Conservation (phyloP, 495 filamentous ascomycete genomes). For the Penicillium egyptiacum region DNA sequence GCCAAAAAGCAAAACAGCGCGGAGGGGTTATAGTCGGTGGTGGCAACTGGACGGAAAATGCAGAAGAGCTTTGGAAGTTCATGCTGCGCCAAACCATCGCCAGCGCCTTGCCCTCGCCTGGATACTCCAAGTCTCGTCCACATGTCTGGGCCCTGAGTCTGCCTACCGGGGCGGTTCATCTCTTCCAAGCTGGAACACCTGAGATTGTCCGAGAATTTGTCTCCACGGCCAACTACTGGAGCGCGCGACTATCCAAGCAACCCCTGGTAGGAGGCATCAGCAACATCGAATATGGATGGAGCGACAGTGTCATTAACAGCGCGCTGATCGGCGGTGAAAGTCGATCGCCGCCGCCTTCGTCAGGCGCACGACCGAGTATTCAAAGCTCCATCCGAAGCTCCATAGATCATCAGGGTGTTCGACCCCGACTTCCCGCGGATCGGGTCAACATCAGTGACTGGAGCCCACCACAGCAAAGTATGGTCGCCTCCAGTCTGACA, state of each 20-base stretch:
- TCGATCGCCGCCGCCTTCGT: slow-evolving; percentile 41
- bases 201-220: slow-evolving; percentile 96
- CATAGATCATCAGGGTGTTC: slow-evolving; percentile 62
- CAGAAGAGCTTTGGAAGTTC: slow-evolving; percentile 82
- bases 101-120: slow-evolving; percentile 82
- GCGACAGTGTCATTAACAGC: slow-evolving; percentile 80
- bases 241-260: slow-evolving; percentile 87
- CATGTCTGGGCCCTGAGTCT: slow-evolving; percentile 95
- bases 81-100: slow-evolving; percentile 90
- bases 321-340: slow-evolving; percentile 58
- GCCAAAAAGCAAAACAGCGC: slow-evolving; percentile 62
- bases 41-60: slow-evolving; percentile 96
- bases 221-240: slow-evolving; percentile 96
- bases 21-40: slow-evolving; percentile 78
- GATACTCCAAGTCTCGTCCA: slow-evolving; percentile 86
- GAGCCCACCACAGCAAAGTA: slow-evolving; percentile 87
- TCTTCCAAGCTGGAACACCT: slow-evolving; percentile 94
- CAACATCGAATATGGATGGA: slow-evolving; percentile 98
- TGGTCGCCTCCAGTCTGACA: slow-evolving; percentile 73
- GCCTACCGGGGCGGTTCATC: slow-evolving; percentile 89
- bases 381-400: slow-evolving; percentile 72
- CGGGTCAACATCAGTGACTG: slow-evolving; percentile 84
- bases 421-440: slow-evolving; percentile 78
- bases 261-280: slow-evolving; percentile 88
- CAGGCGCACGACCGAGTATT: slow-evolving; percentile 58